Evolutionary conservation across 2,329 filamentous ascomycete genomes (phyloP), one percentile per base, ranked within the genome.

Genomic region (Dendrostoma leiphaemia): DNA sequence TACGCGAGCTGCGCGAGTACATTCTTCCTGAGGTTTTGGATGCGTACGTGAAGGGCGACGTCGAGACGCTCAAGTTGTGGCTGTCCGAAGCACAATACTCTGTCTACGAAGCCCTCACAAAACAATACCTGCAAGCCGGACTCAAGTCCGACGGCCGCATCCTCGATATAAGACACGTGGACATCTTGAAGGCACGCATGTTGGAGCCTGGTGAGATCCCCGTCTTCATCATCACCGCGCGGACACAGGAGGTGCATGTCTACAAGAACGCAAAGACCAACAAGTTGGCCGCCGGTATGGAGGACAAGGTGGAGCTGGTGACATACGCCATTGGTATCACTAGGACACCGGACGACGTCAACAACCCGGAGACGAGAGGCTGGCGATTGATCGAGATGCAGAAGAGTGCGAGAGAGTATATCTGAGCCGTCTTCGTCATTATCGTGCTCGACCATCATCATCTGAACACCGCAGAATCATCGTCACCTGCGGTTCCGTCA

Each of bases 321-420:
- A 97, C 94, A 2, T 99, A 99, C 67, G 94, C 93, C 60, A 97
- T 99, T 63, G 94, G 94, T 64, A 89, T 99, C 57, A 99, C 94
- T 3, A 82, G 94, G 61, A 85, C 96, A 57, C 87, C 94, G 2
- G 94, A 99, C 69, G 94, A 99, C 63, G 93, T 97, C 62, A 93
- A 87, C 78, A 97, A 99, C 71, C 90, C 91, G 2, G 94, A 99
- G 76, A 99, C 94, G 10, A 83, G 92, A 67, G 94, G 94, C 29
- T 99, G 94, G 94, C 87, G 93, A 66, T 78, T 99, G 71, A 97
- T 99, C 68, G 94, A 99, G 77, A 85, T 99, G 78, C 94, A 99
- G 74, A 99, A 99, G 86, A 95, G 91, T 71, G 93, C 90, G 53
- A 85, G 94, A 66, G 94, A 99, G 75, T 97, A 81, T 72, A 81